Evolutionary conservation across 2,329 filamentous ascomycete genomes (phyloP), one percentile per base, ranked within the genome.

Genomic region (Ophiostoma ips): DNA sequence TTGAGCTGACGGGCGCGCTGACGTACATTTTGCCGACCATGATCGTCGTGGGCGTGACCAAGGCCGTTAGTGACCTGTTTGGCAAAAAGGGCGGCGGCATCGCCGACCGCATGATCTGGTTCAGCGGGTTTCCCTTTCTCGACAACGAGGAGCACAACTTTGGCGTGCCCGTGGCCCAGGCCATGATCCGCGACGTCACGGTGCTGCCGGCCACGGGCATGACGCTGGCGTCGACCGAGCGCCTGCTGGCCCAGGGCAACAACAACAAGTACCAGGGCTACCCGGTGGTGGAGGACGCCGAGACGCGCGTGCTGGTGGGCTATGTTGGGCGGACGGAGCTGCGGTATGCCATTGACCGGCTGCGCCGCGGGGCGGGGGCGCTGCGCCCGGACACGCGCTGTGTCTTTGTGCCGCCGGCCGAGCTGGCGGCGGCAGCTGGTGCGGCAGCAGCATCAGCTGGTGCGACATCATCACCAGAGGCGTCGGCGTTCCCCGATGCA

Each of bases 61-160:
- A 98, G 70, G 86, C 86, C 13, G 86, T 98, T 44, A 82, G 85
- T 54, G 87, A 94, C 57, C 73, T 88, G 12, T 92, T 94, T 61
- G 87, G 88, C n/a, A 94, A 90, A 62, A n/a, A n/a, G n/a, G n/a
- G n/a, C n/a, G 92, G 90, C 30, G 92, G 92, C 44, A 96, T 98
- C 52, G 92, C 92, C 19, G 92, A 98, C 64, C 83, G 88, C 54
- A 95, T 95, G 87, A 98, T 98, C 59, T 95, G 88, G 83, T 95
- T 95, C 68, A 96, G 87, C 58, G 92, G 92, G 1, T 95, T 95
- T 60, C 92, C 92, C 0, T 98, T 94, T 67, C 73, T 98, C 3
- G 92, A 98, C 67, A 98, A 98, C 62, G 90, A 96, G 65, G 92
- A 96, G 51, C 89, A 95, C 66, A 89, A 89, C 49, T 95, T 96